A percentile compares a stretch with the other conserved stretches of the same genome.
Conservation (phyloP, 2,329 filamentous ascomycete species). For the Penicillium decumbens region DNA sequence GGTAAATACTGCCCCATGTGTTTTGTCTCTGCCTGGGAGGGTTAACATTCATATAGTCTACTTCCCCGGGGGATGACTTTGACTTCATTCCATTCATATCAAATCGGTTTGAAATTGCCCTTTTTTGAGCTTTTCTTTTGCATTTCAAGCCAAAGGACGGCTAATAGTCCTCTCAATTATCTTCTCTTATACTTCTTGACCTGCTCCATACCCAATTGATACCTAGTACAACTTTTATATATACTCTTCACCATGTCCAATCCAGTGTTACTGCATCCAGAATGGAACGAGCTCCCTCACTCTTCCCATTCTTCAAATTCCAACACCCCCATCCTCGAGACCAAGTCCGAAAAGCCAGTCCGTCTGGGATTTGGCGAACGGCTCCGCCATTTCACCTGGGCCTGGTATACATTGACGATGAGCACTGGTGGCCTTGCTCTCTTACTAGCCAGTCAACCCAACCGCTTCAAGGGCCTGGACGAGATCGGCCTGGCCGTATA, state of each 20-base stretch:
- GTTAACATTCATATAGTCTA: neutral
- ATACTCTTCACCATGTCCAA: slow-evolving; percentile 9
- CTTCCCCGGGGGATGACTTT: neutral
- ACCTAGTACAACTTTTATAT: neutral
- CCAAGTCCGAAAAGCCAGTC: slow-evolving; percentile 12
- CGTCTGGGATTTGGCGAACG: slow-evolving; percentile 22
- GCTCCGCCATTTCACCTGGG: slow-evolving; percentile 59
- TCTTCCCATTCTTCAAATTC: slow-evolving; percentile 15
- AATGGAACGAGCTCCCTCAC: slow-evolving; percentile 16
- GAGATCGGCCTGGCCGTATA: slow-evolving; percentile 65
- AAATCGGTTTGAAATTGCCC: neutral
- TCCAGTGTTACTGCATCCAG: slow-evolving; percentile 15
- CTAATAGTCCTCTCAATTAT: neutral
- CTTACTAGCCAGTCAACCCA: slow-evolving; percentile 57
- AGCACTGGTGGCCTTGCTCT: slow-evolving; percentile 67
- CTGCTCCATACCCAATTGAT: neutral
- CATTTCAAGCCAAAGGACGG: neutral
- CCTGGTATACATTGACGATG: slow-evolving; percentile 72
- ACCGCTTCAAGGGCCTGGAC: slow-evolving; percentile 58
- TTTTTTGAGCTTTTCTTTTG: neutral
- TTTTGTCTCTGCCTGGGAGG: neutral
- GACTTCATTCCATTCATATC: neutral
- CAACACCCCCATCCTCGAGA: slow-evolving; percentile 20
- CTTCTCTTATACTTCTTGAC: neutral
- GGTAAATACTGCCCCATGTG: slow-evolving; percentile 10